Evolutionary conservation across 768 basidiomycete genomes (phyloP).

Genomic region (Russula virescens): DNA sequence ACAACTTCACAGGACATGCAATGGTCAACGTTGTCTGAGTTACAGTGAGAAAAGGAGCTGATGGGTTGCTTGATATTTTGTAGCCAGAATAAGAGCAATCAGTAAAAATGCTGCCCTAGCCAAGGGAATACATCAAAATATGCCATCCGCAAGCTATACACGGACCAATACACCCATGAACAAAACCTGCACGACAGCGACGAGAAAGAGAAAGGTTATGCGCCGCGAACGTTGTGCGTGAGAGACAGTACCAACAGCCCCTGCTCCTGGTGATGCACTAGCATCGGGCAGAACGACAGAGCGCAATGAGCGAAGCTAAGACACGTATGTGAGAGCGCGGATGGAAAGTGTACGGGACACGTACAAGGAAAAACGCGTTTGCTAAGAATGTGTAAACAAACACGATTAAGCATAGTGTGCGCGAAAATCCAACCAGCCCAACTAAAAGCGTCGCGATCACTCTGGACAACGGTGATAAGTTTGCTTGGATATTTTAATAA

Average conservation of each 20-base stretch:
- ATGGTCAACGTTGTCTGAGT: not conserved
- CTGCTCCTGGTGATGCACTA: slow-evolving; percentile 35
- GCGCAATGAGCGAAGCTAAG: slow-evolving; percentile 87
- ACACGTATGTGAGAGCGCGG: not conserved
- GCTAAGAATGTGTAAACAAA: slow-evolving; percentile 86
- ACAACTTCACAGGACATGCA: not conserved
- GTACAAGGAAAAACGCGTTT: slow-evolving; percentile 89
- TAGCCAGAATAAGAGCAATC: not conserved
- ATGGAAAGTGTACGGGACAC: slow-evolving; percentile 29
- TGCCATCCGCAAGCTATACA: slow-evolving; percentile 33
- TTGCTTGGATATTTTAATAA: not conserved
- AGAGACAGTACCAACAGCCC: slow-evolving; percentile 30
- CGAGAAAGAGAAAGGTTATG: slow-evolving; percentile 83
- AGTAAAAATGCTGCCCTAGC: not conserved
- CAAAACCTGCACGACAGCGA: slow-evolving; percentile 74
- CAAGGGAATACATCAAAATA: slow-evolving; percentile 5
- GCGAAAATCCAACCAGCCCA: slow-evolving; percentile 56
- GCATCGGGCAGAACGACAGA: slow-evolving; percentile 87
- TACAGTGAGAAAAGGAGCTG: not conserved
- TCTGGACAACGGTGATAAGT: slow-evolving; percentile 35
- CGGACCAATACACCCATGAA: slow-evolving; percentile 85
- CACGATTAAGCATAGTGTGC: slow-evolving; percentile 57
- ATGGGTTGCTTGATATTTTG: not conserved
- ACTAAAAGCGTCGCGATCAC: slow-evolving; percentile 79
- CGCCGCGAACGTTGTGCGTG: slow-evolving; percentile 72